These are phyloP conservation scores for Starmerella sp. DNA, from an alignment of 805 yeast species.

Conservation along the genomic window DNA sequence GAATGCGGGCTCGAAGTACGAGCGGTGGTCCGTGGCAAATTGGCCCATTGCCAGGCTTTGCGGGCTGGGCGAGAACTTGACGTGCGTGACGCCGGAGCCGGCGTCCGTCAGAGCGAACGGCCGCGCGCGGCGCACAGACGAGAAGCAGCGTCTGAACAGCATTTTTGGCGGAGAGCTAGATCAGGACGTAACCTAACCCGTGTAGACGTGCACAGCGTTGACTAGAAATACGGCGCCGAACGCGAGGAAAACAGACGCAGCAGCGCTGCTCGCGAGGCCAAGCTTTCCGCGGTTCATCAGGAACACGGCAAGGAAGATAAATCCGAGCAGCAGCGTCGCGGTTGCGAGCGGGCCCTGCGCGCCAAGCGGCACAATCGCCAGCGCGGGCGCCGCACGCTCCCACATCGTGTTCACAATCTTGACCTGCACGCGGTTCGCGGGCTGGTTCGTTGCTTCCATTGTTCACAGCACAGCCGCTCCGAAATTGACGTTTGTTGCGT, in stretches of 20 bases:
- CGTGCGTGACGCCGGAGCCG: constrained; percentile 3
- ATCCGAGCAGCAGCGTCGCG: constrained; percentile 14
- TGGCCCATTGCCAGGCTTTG: constrained; percentile 23
- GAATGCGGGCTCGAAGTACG: constrained; percentile 17
- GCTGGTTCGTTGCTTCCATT: not conserved
- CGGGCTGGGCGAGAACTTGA: constrained; percentile 21
- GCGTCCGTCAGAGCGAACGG: constrained; percentile 9
- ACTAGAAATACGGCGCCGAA: constrained; percentile 34
- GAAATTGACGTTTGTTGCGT: not conserved
- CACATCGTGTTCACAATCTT: constrained; percentile 6
- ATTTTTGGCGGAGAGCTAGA: not conserved
- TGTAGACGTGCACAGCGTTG: constrained; percentile 39
- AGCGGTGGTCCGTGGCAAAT: constrained; percentile 14
- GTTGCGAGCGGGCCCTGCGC: constrained; percentile 22
- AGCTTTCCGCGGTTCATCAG: constrained; percentile 19
- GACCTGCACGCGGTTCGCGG: not conserved
- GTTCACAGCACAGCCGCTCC: not conserved
- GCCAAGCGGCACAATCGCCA: constrained; percentile 21
- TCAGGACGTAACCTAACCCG: constrained; percentile 22
- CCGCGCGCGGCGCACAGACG: constrained; percentile 3
- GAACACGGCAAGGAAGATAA: constrained; percentile 21
- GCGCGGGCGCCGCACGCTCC: constrained; percentile 17
- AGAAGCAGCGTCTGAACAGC: constrained; percentile 1
- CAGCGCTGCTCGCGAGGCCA: constrained; percentile 21
- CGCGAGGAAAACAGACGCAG: constrained; percentile 29